Percentiles rank a stretch among this genome's conserved stretches.
These are phyloP conservation scores for Melocanna baccifera DNA, from an alignment of 176 grass and related monocot genomes.

Conservation along the genomic window DNA sequence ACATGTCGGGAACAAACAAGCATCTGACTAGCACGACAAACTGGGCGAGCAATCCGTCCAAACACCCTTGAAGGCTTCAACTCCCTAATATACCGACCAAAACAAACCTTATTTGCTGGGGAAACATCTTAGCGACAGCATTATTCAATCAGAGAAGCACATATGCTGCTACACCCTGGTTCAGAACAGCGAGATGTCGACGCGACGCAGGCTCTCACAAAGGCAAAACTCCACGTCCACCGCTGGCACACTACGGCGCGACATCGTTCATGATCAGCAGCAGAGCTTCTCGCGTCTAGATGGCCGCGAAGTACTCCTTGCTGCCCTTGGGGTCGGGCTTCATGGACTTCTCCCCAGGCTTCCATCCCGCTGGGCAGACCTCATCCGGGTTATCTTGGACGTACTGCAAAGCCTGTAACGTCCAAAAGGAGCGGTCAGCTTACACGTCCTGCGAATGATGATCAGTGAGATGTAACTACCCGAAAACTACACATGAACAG, in stretches of 20 bases:
- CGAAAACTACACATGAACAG: not conserved
- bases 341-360: conserved; percentile 83
- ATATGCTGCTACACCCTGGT: conserved; percentile 5
- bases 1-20: too few relatives aligned
- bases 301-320: conserved; percentile 80
- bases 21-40: not conserved
- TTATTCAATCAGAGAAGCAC: conserved; percentile 30
- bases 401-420: conserved; percentile 74
- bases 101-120: conserved; percentile 22
- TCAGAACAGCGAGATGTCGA: conserved; percentile 4
- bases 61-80: not conserved
- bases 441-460: not conserved
- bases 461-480: not conserved
- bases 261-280: not conserved
- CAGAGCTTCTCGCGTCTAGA: conserved; percentile 36
- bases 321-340: conserved; percentile 83
- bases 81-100: not conserved
- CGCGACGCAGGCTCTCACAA: not conserved
- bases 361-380: conserved; percentile 92
- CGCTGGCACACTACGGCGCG: not conserved
- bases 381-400: conserved; percentile 98
- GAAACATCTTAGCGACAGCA: not conserved
- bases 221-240: conserved; percentile 29
- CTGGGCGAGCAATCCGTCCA: not conserved
- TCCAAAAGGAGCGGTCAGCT: not conserved